These are phyloP conservation scores for Golubevia pallescens DNA, from an alignment of 1,284 basidiomycete genomes.

Conservation along the genomic window DNA sequence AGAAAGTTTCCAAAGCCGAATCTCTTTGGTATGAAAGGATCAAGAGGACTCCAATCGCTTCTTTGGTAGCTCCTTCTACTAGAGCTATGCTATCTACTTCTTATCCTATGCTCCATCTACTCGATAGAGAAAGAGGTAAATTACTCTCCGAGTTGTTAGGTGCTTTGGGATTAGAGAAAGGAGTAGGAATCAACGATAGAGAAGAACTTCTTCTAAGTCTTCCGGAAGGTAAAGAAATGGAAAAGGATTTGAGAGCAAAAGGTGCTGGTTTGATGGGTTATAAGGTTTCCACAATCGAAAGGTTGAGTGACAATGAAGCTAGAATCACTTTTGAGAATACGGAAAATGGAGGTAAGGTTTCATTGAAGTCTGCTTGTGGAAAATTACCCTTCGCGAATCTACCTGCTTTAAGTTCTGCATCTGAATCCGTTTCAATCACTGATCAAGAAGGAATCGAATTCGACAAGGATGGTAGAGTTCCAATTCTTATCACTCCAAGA, in stretches of 20 bases:
- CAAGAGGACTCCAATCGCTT: constrained; percentile 12
- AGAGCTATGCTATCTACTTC: constrained; percentile 44
- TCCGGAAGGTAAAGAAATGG: too few species aligned
- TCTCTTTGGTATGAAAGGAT: constrained; percentile 8
- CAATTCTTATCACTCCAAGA: constrained; percentile 54
- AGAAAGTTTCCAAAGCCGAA: constrained; percentile 10
- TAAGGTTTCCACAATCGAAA: constrained; percentile 24
- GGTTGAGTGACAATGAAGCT: constrained; percentile 19
- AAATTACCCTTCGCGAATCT: constrained; percentile 37
- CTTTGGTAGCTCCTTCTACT: constrained; percentile 32
- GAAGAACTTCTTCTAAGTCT: too few species aligned
- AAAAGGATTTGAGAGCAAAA: constrained; percentile 6
- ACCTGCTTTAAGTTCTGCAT: constrained; percentile 23
- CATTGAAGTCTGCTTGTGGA: constrained; percentile 43
- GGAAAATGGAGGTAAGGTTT: constrained; percentile 13
- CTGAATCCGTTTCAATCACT: constrained; percentile 7
- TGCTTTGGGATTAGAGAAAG: constrained; percentile 37
- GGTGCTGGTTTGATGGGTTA: constrained; percentile 54
- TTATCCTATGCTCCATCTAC: constrained; percentile 45
- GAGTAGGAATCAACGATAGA: constrained; percentile 22
- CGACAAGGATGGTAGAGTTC: not conserved
- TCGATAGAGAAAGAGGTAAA: constrained; percentile 36
- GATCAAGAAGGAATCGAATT: constrained; percentile 5
- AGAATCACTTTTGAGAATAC: constrained; percentile 44
- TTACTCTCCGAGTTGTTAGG: constrained; percentile 45